Base-by-base conservation (phyloP, 2,329 filamentous ascomycete genomes). In the Fusarium metavorans region DNA sequence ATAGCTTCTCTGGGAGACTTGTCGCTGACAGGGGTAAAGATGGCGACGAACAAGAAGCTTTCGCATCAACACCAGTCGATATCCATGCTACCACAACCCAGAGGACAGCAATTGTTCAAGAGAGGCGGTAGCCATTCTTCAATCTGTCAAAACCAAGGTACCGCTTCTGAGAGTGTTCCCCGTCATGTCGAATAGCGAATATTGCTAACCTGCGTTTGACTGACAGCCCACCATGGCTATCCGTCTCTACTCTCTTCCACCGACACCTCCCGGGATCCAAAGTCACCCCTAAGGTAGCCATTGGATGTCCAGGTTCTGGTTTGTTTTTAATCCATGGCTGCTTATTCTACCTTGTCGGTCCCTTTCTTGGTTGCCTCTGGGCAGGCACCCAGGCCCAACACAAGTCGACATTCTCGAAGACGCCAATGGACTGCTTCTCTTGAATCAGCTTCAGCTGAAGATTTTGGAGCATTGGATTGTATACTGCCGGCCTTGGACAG, bases 281-380 rank as follows among this genome's bases (percentile, higher is more conserved):
- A 10, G 3, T 8, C 13, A 6, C 13, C 6, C 16, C 13, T 4
- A 9, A 18, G 10, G 13, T 27, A 14, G 3, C 2, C 5, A 1
- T 18, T 50, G 4, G 45, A 50, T 10, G 8, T 6, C 14, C 27
- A 5, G 23, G 6, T 6, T 23, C 27, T 27, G 8, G 2, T 9
- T 27, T 27, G 18, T 50, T 8, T 10, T 18, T 27, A 3, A 27
- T 4, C 4, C 9, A 23, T 50, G 2, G 5, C 2, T 27, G 8
- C 23, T 45, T 6, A 48, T 27, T 16, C 23, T 10, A 2, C 16
- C 43, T 16, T 3, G 3, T 27, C 5, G 3, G 16, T 8, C 2
- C 2, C 43, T 27, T 18, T 27, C 8, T 11, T 50, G 45, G 45
- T 8, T 27, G 16, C 16, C 23, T 10, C 45, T 18, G 8, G 9